phyloP scores from a whole-genome alignment of 2,329 filamentous ascomycete species.

The Sporothrix inflata region DNA sequence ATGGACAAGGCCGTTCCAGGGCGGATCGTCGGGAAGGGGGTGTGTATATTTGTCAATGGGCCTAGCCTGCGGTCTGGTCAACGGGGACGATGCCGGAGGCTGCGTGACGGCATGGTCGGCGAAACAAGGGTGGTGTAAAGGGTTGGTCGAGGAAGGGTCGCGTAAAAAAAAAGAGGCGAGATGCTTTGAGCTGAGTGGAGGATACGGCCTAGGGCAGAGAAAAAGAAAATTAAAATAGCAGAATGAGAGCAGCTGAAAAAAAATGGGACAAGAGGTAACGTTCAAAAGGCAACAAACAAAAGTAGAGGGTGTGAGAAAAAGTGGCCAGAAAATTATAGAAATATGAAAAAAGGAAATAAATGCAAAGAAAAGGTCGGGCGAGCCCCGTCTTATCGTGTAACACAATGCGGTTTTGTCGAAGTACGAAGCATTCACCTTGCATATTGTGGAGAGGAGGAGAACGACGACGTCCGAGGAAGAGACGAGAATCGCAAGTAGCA shows the following conservation, averaged over 20 bases:
- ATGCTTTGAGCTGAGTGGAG: conserved; percentile 1
- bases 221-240: background rate
- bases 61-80: background rate
- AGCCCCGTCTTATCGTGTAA: background rate
- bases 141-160: background rate
- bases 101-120: background rate
- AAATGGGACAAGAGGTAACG: background rate
- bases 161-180: conserved; percentile 1
- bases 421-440: background rate
- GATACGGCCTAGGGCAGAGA: background rate
- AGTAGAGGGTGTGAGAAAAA: no score
- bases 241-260: conserved; percentile 8
- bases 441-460: background rate
- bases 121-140: conserved; percentile 9
- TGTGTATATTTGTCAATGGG: background rate
- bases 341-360: background rate
- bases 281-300: background rate
- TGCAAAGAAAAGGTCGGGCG: background rate
- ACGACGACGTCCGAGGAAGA: no score
- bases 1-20: background rate
- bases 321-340: background rate
- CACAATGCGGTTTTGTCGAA: background rate
- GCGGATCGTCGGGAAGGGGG: background rate
- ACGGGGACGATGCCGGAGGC: conserved; percentile 16
- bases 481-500: background rate